Conservation (phyloP, 305 asterid genomes). For the Solanum aculeatissimum region DNA sequence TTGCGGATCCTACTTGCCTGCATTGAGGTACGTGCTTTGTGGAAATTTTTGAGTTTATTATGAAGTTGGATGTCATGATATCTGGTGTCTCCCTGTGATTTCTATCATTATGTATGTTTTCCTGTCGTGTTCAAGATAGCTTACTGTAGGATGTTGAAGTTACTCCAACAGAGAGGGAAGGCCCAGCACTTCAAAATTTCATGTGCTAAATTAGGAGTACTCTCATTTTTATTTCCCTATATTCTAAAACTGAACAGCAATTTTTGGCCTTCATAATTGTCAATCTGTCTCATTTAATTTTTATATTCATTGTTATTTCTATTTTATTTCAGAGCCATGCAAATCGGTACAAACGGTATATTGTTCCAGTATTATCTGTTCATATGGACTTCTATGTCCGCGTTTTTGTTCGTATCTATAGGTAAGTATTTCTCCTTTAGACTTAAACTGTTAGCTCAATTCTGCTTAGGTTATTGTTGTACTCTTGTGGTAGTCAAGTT, state of each 20-base stretch:
- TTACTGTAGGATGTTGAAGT: not conserved
- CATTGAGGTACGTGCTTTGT: conserved; percentile 54
- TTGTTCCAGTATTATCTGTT: conserved; percentile 82
- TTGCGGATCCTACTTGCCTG: conserved; percentile 86
- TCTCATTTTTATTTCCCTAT: not conserved
- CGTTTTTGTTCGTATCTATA: conserved; percentile 69
- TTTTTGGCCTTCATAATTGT: not conserved
- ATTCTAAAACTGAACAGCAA: not conserved
- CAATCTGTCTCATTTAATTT: not conserved
- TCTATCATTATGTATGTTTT: not conserved
- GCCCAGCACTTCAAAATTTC: not conserved
- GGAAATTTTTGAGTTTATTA: not conserved
- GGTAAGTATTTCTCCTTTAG: conserved; percentile 22
- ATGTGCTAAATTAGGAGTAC: not conserved
- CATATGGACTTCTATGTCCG: conserved; percentile 98
- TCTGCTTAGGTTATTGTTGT: not conserved
- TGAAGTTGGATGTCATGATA: not conserved
- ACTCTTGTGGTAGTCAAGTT: not conserved
- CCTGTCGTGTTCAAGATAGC: not conserved
- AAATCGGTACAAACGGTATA: conserved; percentile 82
- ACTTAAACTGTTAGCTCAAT: not conserved
- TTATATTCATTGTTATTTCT: not conserved
- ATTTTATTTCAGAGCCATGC: conserved; percentile 73
- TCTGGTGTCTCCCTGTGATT: not conserved
- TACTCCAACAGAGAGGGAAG: not conserved